A percentile compares a stretch with the other conserved stretches of the same genome.
These are phyloP conservation scores for Neospora caninum DNA, from an alignment of 169 alveolate species.

Conservation along the genomic window DNA sequence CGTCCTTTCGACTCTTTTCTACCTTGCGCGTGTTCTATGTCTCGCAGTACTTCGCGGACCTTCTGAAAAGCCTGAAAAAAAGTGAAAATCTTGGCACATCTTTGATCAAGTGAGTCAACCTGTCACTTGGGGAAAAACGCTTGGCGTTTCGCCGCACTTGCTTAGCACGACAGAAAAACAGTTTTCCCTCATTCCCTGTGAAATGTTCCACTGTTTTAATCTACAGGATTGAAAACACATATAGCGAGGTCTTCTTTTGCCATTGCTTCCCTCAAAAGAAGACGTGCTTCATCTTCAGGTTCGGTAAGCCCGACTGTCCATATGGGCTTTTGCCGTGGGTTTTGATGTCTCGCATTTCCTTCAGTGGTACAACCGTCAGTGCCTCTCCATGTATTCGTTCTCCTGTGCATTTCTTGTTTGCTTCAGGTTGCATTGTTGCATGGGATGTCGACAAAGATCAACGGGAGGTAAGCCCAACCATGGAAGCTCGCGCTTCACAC, in stretches of 20 bases:
- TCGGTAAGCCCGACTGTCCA: conserved; percentile 54
- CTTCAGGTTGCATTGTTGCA: conserved; percentile 74
- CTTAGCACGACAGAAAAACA: background rate
- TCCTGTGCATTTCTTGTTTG: too few relatives aligned
- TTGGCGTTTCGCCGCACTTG: background rate
- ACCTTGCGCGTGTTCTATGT: background rate
- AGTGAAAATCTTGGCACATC: background rate
- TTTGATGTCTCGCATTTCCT: background rate
- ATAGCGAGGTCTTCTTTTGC: conserved; percentile 78
- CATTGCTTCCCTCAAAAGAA: conserved; percentile 69
- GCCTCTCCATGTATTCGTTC: background rate
- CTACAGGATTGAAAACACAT: conserved; percentile 75
- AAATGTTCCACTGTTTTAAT: background rate
- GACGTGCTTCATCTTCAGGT: conserved; percentile 73
- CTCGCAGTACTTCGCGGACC: conserved; percentile 34
- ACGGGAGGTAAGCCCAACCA: conserved; percentile 66
- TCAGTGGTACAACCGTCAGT: background rate
- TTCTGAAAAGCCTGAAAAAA: conserved; percentile 21
- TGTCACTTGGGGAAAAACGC: background rate
- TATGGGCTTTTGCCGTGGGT: background rate
- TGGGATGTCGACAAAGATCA: conserved; percentile 78
- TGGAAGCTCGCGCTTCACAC: background rate
- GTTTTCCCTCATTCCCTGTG: background rate
- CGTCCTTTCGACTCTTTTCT: background rate
- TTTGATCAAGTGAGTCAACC: conserved; percentile 35